Conservation (phyloP, 371 early-diverging fungal species). For the Caulochytrium protostelioides region DNA sequence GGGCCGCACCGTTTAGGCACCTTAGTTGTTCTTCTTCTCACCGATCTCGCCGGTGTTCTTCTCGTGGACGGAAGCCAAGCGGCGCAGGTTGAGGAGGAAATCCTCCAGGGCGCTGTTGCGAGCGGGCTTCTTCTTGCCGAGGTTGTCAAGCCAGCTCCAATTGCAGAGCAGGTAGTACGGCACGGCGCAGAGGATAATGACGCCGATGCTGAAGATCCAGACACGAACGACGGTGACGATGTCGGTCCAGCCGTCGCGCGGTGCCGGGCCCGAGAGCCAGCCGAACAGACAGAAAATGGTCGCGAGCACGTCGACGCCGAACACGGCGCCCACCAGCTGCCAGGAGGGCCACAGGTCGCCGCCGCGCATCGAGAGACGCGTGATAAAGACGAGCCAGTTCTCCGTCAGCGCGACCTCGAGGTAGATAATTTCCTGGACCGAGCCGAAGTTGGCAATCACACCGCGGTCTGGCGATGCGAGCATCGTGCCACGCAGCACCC, state of each 20-base stretch:
- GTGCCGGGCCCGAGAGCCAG: conserved; percentile 7
- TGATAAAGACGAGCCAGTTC: conserved; percentile 15
- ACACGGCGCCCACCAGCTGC: conserved; percentile 13
- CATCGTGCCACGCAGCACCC: conserved; percentile 2
- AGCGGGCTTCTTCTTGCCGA: not conserved
- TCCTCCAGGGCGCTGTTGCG: conserved; percentile 5
- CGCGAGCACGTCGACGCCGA: conserved; percentile 12
- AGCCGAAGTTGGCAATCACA: conserved; percentile 3
- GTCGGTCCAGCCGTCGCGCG: too few relatives aligned
- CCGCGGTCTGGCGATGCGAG: conserved; percentile 1
- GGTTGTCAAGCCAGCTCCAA: not conserved
- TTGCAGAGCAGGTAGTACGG: conserved; percentile 3
- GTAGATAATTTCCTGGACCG: conserved; percentile 6
- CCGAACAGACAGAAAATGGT: conserved; percentile 12
- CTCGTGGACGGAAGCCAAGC: conserved; percentile 3
- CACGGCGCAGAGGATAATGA: conserved; percentile 2
- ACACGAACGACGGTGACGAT: conserved; percentile 12
- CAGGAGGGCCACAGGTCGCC: conserved; percentile 6
- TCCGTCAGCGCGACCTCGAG: conserved; percentile 13
- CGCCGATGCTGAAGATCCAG: conserved; percentile 11
- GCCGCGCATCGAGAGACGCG: conserved; percentile 2
- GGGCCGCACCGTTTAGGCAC: too few relatives aligned
- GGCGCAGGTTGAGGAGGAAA: not conserved
- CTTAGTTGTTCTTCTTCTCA: too few relatives aligned
- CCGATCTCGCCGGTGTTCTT: not conserved